Evolutionary conservation across 768 basidiomycete species (phyloP), one percentile per base, ranked within the genome.

Genomic region (Daedaleopsis nitida): DNA sequence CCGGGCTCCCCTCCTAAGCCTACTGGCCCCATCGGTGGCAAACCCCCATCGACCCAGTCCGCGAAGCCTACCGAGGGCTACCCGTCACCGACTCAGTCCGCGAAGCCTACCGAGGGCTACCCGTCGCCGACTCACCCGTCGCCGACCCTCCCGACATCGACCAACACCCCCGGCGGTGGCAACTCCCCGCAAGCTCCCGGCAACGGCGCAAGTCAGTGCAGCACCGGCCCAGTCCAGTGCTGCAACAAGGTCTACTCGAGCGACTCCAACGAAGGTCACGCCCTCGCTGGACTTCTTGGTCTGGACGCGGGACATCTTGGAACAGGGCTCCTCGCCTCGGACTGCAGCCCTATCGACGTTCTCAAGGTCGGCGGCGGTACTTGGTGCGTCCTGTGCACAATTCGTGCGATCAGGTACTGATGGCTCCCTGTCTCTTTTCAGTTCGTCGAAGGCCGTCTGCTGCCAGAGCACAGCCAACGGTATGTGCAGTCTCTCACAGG

Each of bases 391-490:
- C 4, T 21, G 1, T 38, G 43, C 35, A 13, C 19, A 21, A 19
- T 35, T 19, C 14, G 13, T 9, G 38, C 17, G 27, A 1, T 12
- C 45, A 21, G 37, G 7, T 9, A 11, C 12, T 60, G 48, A 55
- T 8, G 21, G 5, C 12, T 39, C 21, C n/a, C 14, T 17, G 34
- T 24, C 2, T 23, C 14, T 32, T 5, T 19, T 8, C 37, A 65
- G 63, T 52, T 11, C 51, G 6, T 14, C 59, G 47, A 49, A 38
- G 16, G 34, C 63, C 8, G 55, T 65, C 9, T 65, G 63, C 56
- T 65, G 63, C 59, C 35, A 57, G 48, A 55, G 60, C 51, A 59
- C 55, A 42, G 43, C 48, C 7, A n/a, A 57, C 16, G 52, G 55
- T 58, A 39, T 10, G 63, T 52, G 16, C 6, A 24, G 11, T 42